Conservation (phyloP, 441 rosid species). For the Hypseocharis bilobata region DNA sequence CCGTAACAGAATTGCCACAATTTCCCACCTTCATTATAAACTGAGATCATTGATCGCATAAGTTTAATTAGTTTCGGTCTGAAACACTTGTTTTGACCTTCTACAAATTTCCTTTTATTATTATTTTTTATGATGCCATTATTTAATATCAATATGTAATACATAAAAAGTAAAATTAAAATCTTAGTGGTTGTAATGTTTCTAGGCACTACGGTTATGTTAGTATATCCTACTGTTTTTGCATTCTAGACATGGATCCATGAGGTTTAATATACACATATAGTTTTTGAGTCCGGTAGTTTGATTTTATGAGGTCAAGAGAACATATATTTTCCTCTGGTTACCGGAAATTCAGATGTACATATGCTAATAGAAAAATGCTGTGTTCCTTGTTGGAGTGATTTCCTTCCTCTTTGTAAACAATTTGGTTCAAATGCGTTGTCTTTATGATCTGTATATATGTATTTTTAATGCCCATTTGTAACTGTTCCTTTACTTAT, state of each 20-base stretch:
- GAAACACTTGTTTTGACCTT: neutral
- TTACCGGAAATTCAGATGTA: too few species aligned
- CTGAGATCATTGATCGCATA: neutral
- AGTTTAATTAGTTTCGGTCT: neutral
- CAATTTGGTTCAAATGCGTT: neutral
- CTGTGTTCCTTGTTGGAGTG: too few species aligned
- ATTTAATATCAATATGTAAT: neutral
- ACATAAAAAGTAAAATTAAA: neutral
- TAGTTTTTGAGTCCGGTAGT: neutral
- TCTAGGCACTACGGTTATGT: neutral
- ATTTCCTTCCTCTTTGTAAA: neutral
- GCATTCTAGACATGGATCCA: too few species aligned
- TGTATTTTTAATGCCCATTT: constrained; percentile 4
- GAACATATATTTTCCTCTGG: neutral
- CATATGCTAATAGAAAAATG: too few species aligned
- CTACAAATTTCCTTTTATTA: neutral
- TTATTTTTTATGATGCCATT: neutral
- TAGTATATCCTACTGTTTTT: too few species aligned
- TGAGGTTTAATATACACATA: neutral
- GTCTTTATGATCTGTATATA: neutral
- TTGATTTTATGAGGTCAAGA: neutral
- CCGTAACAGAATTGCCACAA: neutral
- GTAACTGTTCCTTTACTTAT: constrained; percentile 14
- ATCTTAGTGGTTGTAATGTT: neutral
- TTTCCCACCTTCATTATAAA: neutral